Percentiles rank a stretch among this genome's conserved stretches.
phyloP scores from a whole-genome alignment of 768 basidiomycete species.

The Gloeostereum incarnatum region DNA sequence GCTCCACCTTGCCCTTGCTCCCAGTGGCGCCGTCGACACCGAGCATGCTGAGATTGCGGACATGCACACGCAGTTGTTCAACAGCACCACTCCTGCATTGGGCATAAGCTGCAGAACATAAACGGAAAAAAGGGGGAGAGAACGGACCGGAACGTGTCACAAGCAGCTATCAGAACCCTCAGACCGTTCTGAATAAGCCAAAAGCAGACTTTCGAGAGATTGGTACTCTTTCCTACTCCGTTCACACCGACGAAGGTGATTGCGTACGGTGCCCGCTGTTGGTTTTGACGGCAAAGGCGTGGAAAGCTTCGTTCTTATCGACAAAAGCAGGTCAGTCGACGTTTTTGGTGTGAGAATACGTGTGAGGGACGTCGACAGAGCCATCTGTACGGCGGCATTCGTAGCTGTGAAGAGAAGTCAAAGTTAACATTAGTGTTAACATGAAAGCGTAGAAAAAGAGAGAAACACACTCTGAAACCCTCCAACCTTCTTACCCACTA shows the following conservation, averaged over 20 bases:
- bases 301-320: slow-evolving; percentile 82
- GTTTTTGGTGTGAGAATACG: slow-evolving; percentile 94
- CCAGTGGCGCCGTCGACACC: slow-evolving; percentile 56
- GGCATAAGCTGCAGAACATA: not conserved
- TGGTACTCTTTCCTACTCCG: slow-evolving; percentile 98
- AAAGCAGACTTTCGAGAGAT: slow-evolving; percentile 96
- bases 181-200: slow-evolving; percentile 97
- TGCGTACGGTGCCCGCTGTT: slow-evolving; percentile 79
- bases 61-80: slow-evolving; percentile 95
- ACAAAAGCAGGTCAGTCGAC: slow-evolving; percentile 90
- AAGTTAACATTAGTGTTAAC: slow-evolving; percentile 6
- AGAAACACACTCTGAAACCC: slow-evolving; percentile 71
- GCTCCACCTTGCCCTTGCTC: slow-evolving; percentile 75
- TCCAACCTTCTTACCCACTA: slow-evolving; percentile 87
- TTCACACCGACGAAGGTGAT: slow-evolving; percentile 98
- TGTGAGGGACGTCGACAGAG: slow-evolving; percentile 81
- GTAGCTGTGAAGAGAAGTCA: slow-evolving; percentile 44
- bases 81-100: slow-evolving; percentile 81
- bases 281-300: slow-evolving; percentile 64
- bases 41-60: slow-evolving; percentile 86
- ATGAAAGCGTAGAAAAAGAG: slow-evolving; percentile 3
- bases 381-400: slow-evolving; percentile 72
- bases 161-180: slow-evolving; percentile 92
- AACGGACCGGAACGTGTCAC: slow-evolving; percentile 87
- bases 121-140: not conserved